A percentile compares a stretch with the other conserved stretches of the same genome.
These are phyloP conservation scores for Malus hybrid DNA, from an alignment of 331 rosid genomes.

Conservation along the genomic window DNA sequence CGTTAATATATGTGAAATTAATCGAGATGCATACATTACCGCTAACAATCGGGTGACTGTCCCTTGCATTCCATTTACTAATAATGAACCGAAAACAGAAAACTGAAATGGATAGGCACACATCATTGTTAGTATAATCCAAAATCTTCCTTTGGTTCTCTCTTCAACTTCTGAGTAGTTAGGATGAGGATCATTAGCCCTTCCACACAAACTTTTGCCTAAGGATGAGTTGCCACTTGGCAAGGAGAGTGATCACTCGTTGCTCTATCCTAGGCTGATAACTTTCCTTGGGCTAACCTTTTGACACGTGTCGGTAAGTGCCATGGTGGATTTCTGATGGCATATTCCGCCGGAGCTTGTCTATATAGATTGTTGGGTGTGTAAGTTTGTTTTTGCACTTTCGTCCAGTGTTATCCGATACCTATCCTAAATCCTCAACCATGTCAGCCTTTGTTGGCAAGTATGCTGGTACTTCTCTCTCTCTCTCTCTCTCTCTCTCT, in stretches of 20 bases:
- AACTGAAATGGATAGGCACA: constrained; percentile 23
- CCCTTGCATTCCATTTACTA: background rate
- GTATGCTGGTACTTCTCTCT: constrained; percentile 53
- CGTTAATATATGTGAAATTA: background rate
- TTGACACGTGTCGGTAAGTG: constrained; percentile 46
- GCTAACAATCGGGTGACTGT: background rate
- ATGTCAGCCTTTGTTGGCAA: constrained; percentile 95
- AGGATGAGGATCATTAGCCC: constrained; percentile 26
- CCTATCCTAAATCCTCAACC: constrained; percentile 23
- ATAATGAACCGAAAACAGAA: background rate
- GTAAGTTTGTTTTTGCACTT: constrained; percentile 29
- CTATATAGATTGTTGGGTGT: constrained; percentile 39
- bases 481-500: background rate
- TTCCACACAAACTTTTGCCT: constrained; percentile 35
- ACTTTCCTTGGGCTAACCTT: constrained; percentile 49
- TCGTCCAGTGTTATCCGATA: constrained; percentile 24
- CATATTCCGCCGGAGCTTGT: constrained; percentile 38
- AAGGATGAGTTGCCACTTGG: constrained; percentile 47
- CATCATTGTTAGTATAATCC: constrained; percentile 5
- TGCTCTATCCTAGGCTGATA: constrained; percentile 64
- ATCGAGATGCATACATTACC: too few relatives aligned
- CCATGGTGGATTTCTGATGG: constrained; percentile 19
- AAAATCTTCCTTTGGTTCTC: background rate
- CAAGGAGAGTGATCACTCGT: constrained; percentile 48
- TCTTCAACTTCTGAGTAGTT: constrained; percentile 4